These are phyloP conservation scores for Pittosporum tobira DNA, from an alignment of 129 eudicot genomes.

Conservation along the genomic window DNA sequence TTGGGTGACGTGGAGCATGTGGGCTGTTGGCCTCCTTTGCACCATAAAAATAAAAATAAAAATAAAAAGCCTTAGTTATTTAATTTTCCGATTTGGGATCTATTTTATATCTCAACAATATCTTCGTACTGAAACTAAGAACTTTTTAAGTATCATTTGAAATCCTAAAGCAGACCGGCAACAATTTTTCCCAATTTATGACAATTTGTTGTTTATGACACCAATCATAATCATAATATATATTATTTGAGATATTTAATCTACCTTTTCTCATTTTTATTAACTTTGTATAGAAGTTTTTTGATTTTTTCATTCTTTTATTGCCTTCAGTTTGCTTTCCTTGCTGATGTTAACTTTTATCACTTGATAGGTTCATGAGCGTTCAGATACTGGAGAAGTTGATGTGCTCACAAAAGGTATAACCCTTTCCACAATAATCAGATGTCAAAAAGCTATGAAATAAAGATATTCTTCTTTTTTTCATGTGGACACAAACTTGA, in stretches of 20 bases:
- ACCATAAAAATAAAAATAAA: too few species aligned
- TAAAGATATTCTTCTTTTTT: not conserved
- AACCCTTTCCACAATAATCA: not conserved
- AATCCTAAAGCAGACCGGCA: not conserved
- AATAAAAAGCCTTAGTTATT: too few species aligned
- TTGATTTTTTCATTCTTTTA: not conserved
- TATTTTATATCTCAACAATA: too few species aligned
- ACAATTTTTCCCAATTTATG: not conserved
- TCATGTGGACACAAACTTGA: not conserved
- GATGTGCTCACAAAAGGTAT: conserved; percentile 95
- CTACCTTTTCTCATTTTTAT: not conserved
- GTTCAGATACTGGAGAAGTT: conserved; percentile 77
- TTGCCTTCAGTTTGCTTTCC: not conserved
- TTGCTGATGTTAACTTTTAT: not conserved
- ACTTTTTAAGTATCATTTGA: not conserved
- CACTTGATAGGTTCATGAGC: conserved; percentile 82
- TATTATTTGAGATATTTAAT: not conserved
- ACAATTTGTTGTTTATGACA: not conserved
- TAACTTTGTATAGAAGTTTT: not conserved
- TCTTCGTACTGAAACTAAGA: not conserved
- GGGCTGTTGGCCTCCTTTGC: too few species aligned
- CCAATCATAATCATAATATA: too few species aligned
- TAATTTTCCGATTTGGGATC: too few species aligned
- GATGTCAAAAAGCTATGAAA: not conserved
- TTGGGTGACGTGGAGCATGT: too few species aligned